Evolutionary conservation across 345 rosid species (phyloP).

Genomic region (Pelargonium nanum): DNA sequence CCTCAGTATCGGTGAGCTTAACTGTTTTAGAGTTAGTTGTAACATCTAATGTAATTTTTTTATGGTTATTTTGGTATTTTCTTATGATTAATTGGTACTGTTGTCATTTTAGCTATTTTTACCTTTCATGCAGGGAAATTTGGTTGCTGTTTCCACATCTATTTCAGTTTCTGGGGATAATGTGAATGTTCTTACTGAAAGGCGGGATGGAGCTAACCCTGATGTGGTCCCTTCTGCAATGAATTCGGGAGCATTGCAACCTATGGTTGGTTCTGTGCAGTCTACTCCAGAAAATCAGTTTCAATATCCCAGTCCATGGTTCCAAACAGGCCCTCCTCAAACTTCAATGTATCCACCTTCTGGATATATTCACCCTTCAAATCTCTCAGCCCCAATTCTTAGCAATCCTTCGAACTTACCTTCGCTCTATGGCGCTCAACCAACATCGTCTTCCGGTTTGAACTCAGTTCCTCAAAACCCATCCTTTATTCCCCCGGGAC

Average conservation of each 20-base stretch:
- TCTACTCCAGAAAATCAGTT: slow-evolving; percentile 39
- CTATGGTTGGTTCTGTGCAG: slow-evolving; percentile 20
- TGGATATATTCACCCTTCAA: slow-evolving; percentile 4
- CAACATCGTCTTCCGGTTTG: slow-evolving; percentile 21
- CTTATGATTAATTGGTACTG: neutral
- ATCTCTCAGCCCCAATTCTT: neutral
- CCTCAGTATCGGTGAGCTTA: slow-evolving; percentile 75
- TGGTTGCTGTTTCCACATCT: slow-evolving; percentile 26
- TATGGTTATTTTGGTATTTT: neutral
- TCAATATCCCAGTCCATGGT: slow-evolving; percentile 39
- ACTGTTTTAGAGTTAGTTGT: slow-evolving; percentile 6
- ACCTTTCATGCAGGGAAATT: slow-evolving; percentile 46
- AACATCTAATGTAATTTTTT: neutral
- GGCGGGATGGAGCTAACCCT: slow-evolving; percentile 16
- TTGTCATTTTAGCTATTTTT: slow-evolving; percentile 4
- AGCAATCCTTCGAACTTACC: slow-evolving; percentile 20
- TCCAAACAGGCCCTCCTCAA: slow-evolving; percentile 12
- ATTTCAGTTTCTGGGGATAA: slow-evolving; percentile 29
- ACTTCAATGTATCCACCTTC: slow-evolving; percentile 13
- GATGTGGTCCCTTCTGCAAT: slow-evolving; percentile 9
- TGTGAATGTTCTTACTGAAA: slow-evolving; percentile 25
- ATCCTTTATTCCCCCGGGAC: slow-evolving; percentile 22
- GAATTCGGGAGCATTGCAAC: slow-evolving; percentile 25
- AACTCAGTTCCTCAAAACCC: slow-evolving; percentile 29
- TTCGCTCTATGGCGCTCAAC: slow-evolving; percentile 41